A percentile compares a stretch with the other conserved stretches of the same genome.
These are phyloP conservation scores for Boletus eberwhitei DNA, from an alignment of 768 basidiomycete species.

Conservation along the genomic window DNA sequence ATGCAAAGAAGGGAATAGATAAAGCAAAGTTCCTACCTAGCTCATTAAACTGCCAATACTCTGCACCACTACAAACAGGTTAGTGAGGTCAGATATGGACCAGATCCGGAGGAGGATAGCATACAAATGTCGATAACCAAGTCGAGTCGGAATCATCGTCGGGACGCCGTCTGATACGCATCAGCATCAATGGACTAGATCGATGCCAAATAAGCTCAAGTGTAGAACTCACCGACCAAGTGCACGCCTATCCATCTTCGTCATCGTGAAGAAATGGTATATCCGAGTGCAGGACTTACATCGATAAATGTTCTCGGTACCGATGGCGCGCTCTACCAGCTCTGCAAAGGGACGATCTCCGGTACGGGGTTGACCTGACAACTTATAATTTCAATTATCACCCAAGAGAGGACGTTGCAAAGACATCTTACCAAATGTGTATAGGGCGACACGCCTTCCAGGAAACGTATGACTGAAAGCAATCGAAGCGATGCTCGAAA, in stretches of 20 bases:
- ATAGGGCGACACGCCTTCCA: slow-evolving; percentile 29
- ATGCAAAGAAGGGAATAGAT: background rate
- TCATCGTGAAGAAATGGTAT: background rate
- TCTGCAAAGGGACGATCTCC: slow-evolving; percentile 41
- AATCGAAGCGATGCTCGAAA: slow-evolving; percentile 38
- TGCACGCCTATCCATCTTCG: slow-evolving; percentile 37
- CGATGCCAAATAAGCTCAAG: background rate
- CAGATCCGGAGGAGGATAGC: slow-evolving; percentile 1
- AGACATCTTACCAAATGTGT: slow-evolving; percentile 42
- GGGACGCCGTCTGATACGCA: slow-evolving; percentile 46
- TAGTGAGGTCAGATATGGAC: slow-evolving; percentile 12
- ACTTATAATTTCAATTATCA: background rate
- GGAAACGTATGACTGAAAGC: slow-evolving; percentile 32
- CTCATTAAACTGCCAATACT: slow-evolving; percentile 51
- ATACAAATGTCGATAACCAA: slow-evolving; percentile 49
- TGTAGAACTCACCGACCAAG: slow-evolving; percentile 34
- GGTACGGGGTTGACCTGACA: slow-evolving; percentile 47
- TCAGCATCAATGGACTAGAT: background rate
- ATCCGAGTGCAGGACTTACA: slow-evolving; percentile 23
- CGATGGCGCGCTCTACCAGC: slow-evolving; percentile 38
- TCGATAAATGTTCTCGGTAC: slow-evolving; percentile 39
- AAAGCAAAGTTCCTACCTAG: slow-evolving; percentile 25
- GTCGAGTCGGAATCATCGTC: slow-evolving; percentile 41
- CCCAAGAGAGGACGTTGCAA: background rate
- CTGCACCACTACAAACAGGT: slow-evolving; percentile 26